phyloP scores from a whole-genome alignment of 1,139 yeast species.

The Torulaspora globosa region DNA sequence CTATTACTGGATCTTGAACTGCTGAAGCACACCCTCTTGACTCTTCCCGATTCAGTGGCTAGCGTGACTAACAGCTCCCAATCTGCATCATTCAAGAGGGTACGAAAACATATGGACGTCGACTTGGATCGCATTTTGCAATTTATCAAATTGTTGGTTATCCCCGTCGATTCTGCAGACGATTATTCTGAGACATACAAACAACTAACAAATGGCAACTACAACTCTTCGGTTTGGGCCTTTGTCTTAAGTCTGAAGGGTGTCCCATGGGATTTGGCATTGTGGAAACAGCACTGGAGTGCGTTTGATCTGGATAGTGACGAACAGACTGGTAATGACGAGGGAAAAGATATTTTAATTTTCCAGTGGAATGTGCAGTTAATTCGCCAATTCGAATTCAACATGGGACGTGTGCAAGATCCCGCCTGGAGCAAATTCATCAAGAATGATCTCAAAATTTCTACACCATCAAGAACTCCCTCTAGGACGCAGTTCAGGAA shows the following conservation, averaged over 20 bases:
- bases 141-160: slow-evolving; percentile 30
- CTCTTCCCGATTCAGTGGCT: slow-evolving; percentile 23
- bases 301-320: slow-evolving; percentile 21
- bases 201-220: slow-evolving; percentile 27
- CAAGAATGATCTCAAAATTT: slow-evolving; percentile 23
- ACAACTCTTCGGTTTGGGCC: slow-evolving; percentile 33
- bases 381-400: slow-evolving; percentile 27
- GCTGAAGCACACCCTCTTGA: slow-evolving; percentile 50
- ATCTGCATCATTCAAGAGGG: slow-evolving; percentile 26
- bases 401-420: slow-evolving; percentile 27
- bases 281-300: slow-evolving; percentile 31
- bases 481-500: slow-evolving; percentile 6
- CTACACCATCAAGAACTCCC: slow-evolving; percentile 17
- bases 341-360: slow-evolving; percentile 21
- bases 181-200: slow-evolving; percentile 31
- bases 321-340: slow-evolving; percentile 11
- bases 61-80: slow-evolving; percentile 18
- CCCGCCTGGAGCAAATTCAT: slow-evolving; percentile 32
- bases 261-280: slow-evolving; percentile 30
- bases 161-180: slow-evolving; percentile 30
- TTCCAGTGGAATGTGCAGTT: slow-evolving; percentile 26
- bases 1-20: slow-evolving; percentile 66
- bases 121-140: slow-evolving; percentile 23
- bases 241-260: slow-evolving; percentile 32
- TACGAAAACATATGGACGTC: slow-evolving; percentile 28